These are phyloP conservation scores for Ormosia emarginata DNA, from an alignment of 306 rosid genomes.

Conservation along the genomic window DNA sequence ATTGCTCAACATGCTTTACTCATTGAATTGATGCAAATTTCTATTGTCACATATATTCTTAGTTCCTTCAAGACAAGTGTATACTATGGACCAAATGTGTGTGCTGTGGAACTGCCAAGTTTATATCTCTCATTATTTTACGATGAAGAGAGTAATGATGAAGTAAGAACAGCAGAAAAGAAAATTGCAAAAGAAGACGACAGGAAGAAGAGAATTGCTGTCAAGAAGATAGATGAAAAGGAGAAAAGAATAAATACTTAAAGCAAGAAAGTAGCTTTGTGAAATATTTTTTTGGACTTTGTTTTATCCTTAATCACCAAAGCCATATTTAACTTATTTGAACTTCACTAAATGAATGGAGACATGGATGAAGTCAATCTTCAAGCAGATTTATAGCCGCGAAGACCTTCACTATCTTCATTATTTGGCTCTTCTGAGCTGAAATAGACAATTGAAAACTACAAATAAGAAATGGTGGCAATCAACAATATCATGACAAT, in stretches of 20 bases:
- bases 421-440: slow-evolving; percentile 35
- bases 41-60: background rate
- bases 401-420: slow-evolving; percentile 15
- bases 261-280: background rate
- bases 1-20: background rate
- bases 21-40: background rate
- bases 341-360: slow-evolving; percentile 17
- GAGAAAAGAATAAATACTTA: background rate
- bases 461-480: slow-evolving; percentile 23
- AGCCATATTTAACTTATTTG: background rate
- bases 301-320: background rate
- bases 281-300: background rate
- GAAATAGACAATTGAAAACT: slow-evolving; percentile 32
- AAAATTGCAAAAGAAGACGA: background rate
- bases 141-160: background rate
- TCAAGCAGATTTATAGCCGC: slow-evolving; percentile 41
- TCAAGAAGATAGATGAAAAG: background rate
- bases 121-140: background rate
- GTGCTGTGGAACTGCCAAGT: background rate
- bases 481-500: background rate
- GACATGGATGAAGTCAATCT: slow-evolving; percentile 4
- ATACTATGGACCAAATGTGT: background rate
- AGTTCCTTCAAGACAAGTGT: background rate
- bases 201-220: background rate
- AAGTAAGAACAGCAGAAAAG: background rate